These are phyloP conservation scores for Herpetomonas samuelpessoai DNA, from an alignment of 208 protist species.

Conservation along the genomic window DNA sequence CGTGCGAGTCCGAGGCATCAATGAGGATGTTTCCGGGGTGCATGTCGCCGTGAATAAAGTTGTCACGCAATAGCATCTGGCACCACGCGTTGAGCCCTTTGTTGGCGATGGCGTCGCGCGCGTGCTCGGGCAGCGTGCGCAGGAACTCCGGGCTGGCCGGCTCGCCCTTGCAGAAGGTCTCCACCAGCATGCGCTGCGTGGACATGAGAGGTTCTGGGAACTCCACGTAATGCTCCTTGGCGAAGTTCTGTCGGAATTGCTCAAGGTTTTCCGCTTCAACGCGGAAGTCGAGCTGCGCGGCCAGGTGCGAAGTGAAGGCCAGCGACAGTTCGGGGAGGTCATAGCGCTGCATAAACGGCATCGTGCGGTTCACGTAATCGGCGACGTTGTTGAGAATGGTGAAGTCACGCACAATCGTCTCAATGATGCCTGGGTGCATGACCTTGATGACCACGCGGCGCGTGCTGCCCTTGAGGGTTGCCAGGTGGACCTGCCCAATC, in stretches of 20 bases:
- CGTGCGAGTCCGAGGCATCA: slow-evolving; percentile 67
- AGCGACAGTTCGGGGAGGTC: slow-evolving; percentile 56
- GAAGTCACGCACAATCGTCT: slow-evolving; percentile 87
- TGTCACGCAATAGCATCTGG: slow-evolving; percentile 90
- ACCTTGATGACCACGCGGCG: slow-evolving; percentile 86
- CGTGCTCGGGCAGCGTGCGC: slow-evolving; percentile 60
- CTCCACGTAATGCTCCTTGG: slow-evolving; percentile 62
- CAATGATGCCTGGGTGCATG: slow-evolving; percentile 85
- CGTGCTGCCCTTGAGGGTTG: slow-evolving; percentile 52
- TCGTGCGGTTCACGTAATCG: slow-evolving; percentile 25
- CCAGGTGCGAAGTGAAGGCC: slow-evolving; percentile 81
- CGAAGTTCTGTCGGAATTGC: slow-evolving; percentile 85
- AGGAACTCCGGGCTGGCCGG: slow-evolving; percentile 83
- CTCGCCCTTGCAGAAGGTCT: slow-evolving; percentile 84
- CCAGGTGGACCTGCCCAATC: slow-evolving; percentile 91
- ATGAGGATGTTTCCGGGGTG: slow-evolving; percentile 93
- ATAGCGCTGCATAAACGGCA: slow-evolving; percentile 46
- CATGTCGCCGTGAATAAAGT: slow-evolving; percentile 93
- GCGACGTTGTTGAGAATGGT: slow-evolving; percentile 61
- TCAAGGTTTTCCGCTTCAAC: slow-evolving; percentile 85
- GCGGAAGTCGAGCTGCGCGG: slow-evolving; percentile 89
- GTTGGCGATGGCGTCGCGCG: slow-evolving; percentile 73
- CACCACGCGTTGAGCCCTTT: slow-evolving; percentile 92
- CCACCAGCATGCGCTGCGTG: slow-evolving; percentile 81
- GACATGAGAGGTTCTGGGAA: slow-evolving; percentile 83